Base-by-base conservation (phyloP, 495 filamentous ascomycete genomes). In the Penicillium verhagenii region DNA sequence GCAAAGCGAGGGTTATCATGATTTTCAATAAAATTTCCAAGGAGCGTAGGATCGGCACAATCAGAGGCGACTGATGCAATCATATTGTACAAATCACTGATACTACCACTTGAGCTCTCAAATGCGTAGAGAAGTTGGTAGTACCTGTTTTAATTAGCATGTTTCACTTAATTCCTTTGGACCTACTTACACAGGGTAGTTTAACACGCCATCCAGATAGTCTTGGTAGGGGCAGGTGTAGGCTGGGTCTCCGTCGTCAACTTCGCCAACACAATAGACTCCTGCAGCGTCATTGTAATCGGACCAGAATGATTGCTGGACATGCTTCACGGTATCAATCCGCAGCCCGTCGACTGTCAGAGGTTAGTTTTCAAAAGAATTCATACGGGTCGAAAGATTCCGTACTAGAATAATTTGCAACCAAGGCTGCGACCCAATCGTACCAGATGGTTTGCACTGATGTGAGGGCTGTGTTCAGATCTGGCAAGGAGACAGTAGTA, bases 11-110 rank as follows among this genome's bases (percentile, higher is more conserved):
- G 73, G 18, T 84, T 79, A 66, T 95, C 90, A 61, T 95, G 90
- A 63, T 95, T 95, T 59, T 93, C 90, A 16, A 86, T 64, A 67
- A 95, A 95, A 13, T 79, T 85, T 31, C 89, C 88, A 3, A 90
- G 77, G 2, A 90, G 68, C 4, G 80, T 86, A 2, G 80, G 74
- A 59, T 91, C 87, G 1, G 67, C 54, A 58, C 86, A 89, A 39
- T 55, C 57, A 2, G 63, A 69, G 16, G 81, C 79, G 21, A 90
- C 72, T 2, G 71, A 71, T 60, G 77, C 75, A 54, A 85, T 76
- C 69, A 82, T 83, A 53, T 80, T 74, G 46, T 82, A 84, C 0
- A 91, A 75, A 20, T 72, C 72, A 60, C 74, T 75, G 37, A 87
- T 85, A 50, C 72, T 84, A 24, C 83, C 83, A 19, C 60, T 77